Conservation (phyloP, 345 rosid species). For the Ailanthus altissimus region DNA sequence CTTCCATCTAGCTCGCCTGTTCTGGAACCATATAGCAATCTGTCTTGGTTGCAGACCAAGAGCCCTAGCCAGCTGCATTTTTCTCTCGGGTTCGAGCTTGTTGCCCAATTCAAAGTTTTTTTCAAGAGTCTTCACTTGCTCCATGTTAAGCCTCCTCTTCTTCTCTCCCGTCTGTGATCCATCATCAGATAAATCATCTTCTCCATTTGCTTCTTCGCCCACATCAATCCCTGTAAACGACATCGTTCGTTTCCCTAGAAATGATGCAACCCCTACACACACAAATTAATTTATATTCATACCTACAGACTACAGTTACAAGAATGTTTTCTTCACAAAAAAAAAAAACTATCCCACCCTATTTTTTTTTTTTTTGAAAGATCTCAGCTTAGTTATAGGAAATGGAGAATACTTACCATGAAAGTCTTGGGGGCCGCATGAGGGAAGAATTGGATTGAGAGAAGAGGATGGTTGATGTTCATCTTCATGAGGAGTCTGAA, state of each 20-base stretch:
- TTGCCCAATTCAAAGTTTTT: conserved; percentile 93
- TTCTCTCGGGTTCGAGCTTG: conserved; percentile 98
- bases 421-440: conserved; percentile 73
- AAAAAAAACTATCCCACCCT: not conserved
- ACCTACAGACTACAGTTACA: not conserved
- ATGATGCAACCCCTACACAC: conserved; percentile 69
- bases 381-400: not conserved
- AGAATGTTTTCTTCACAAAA: too few species aligned
- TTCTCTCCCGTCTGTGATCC: conserved; percentile 95
- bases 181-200: conserved; percentile 88
- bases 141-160: conserved; percentile 92
- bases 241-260: conserved; percentile 82
- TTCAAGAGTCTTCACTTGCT: conserved; percentile 92
- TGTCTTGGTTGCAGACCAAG: conserved; percentile 97
- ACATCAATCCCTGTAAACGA: conserved; percentile 65
- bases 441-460: conserved; percentile 66
- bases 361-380: too few species aligned
- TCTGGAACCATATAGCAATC: conserved; percentile 97
- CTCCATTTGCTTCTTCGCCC: conserved; percentile 60
- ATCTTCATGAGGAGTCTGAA: conserved; percentile 70
- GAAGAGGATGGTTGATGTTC: conserved; percentile 57
- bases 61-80: conserved; percentile 93
- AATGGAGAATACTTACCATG: conserved; percentile 49
- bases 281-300: conserved; percentile 12
- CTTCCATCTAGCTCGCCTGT: conserved; percentile 96